phyloP scores from a whole-genome alignment of 192 early-diverging fungal species.

The Coemansia sp. region DNA sequence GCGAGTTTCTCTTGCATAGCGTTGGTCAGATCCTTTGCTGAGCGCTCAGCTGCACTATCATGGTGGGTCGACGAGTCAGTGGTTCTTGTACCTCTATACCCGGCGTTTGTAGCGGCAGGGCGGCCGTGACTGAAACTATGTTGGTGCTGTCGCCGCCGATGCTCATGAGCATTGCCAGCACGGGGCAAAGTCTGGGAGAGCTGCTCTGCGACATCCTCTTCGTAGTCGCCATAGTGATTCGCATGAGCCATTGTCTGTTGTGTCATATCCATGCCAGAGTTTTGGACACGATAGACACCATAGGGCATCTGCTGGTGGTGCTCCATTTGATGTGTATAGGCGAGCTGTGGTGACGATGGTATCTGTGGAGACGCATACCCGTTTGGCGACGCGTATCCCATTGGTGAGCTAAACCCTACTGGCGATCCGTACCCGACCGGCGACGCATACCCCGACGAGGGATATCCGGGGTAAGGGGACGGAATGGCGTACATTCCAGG shows the following conservation, averaged over 20 bases:
- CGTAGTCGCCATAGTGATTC: neutral
- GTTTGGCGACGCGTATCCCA: conserved; percentile 27
- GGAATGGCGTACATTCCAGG: conserved; percentile 21
- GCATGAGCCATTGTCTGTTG: neutral
- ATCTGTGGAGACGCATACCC: conserved; percentile 25
- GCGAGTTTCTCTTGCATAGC: conserved; percentile 41
- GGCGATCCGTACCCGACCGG: conserved; percentile 22
- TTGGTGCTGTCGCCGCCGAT: conserved; percentile 2
- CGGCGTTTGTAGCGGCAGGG: conserved; percentile 10
- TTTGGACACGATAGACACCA: neutral
- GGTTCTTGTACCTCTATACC: conserved; percentile 5
- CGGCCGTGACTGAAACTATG: neutral
- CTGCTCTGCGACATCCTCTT: conserved; percentile 1
- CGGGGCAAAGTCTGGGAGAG: neutral
- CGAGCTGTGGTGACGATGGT: conserved; percentile 29
- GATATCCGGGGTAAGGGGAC: conserved; percentile 20
- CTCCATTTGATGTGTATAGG: conserved; percentile 14
- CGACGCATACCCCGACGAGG: conserved; percentile 22
- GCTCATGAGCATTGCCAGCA: neutral
- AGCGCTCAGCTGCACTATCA: neutral
- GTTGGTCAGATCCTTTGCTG: conserved; percentile 23
- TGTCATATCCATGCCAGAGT: neutral
- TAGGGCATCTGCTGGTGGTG: neutral
- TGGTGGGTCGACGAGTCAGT: neutral
- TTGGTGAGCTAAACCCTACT: conserved; percentile 20